These are phyloP conservation scores for Cymbopogon flexuosus DNA, from an alignment of 202 grass and related monocot species.

Conservation along the genomic window DNA sequence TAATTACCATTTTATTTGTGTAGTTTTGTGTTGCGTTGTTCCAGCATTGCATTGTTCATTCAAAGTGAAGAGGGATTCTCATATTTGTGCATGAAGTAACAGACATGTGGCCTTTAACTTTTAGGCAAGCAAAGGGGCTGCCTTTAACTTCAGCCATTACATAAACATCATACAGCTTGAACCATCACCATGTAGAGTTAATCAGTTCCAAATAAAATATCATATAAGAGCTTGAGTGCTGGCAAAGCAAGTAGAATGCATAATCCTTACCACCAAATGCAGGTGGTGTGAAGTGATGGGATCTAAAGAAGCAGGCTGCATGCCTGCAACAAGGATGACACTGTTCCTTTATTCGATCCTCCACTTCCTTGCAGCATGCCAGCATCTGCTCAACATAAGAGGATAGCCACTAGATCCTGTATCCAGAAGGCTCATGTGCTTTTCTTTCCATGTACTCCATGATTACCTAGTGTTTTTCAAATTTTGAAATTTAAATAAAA, in stretches of 20 bases:
- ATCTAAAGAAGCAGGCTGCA: constrained; percentile 19
- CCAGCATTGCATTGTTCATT: constrained; percentile 14
- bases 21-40: background rate
- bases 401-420: background rate
- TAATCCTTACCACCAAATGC: constrained; percentile 25
- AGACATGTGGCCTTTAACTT: constrained; percentile 22
- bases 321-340: constrained; percentile 4
- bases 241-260: constrained; percentile 25
- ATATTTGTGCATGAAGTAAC: constrained; percentile 28
- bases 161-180: constrained; percentile 20
- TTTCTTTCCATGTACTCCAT: background rate
- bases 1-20: background rate
- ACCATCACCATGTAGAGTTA: background rate
- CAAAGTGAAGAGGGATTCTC: constrained; percentile 4
- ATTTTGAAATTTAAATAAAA: constrained; percentile 13
- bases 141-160: background rate
- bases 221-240: background rate
- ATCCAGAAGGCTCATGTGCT: constrained; percentile 2
- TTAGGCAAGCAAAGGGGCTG: constrained; percentile 22
- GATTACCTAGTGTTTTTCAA: constrained; percentile 7
- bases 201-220: background rate
- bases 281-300: constrained; percentile 23
- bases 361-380: background rate
- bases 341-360: constrained; percentile 27
- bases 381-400: constrained; percentile 9